Conservation (phyloP, 345 rosid species). For the Diplotaxis tenuifolia region DNA sequence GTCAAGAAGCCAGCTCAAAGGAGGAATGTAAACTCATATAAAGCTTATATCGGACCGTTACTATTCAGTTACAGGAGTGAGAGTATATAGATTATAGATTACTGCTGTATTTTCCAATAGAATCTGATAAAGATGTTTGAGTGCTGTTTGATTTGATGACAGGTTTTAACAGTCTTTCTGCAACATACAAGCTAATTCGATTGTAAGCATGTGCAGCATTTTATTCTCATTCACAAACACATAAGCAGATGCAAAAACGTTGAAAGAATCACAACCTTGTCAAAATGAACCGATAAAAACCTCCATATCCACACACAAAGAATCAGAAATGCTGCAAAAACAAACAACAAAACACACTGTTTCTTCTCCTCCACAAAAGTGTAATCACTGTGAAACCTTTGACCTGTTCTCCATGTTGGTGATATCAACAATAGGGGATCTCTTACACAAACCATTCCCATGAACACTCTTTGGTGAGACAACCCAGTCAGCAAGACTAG, state of each 20-base stretch:
- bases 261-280: slow-evolving; percentile 20
- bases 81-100: slow-evolving; percentile 16
- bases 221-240: slow-evolving; percentile 1
- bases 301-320: slow-evolving; percentile 28
- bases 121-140: slow-evolving; percentile 23
- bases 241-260: slow-evolving; percentile 19
- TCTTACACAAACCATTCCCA: slow-evolving; percentile 22
- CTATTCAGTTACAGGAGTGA: slow-evolving; percentile 27
- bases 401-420: slow-evolving; percentile 40
- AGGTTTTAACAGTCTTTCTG: slow-evolving; percentile 27
- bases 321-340: slow-evolving; percentile 34
- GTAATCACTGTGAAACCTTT: neutral
- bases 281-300: slow-evolving; percentile 1
- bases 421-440: slow-evolving; percentile 42
- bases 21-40: slow-evolving; percentile 21
- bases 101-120: slow-evolving; percentile 25
- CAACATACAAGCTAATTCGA: slow-evolving; percentile 16
- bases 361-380: neutral
- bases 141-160: slow-evolving; percentile 30
- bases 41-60: slow-evolving; percentile 6
- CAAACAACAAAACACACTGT: slow-evolving; percentile 30
- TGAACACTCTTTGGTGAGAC: slow-evolving; percentile 26
- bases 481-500: slow-evolving; percentile 82
- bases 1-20: slow-evolving; percentile 10
- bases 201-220: slow-evolving; percentile 26